Evolutionary conservation across 192 early-diverging fungal genomes (phyloP).

Genomic region (Funneliformis mosseae): DNA sequence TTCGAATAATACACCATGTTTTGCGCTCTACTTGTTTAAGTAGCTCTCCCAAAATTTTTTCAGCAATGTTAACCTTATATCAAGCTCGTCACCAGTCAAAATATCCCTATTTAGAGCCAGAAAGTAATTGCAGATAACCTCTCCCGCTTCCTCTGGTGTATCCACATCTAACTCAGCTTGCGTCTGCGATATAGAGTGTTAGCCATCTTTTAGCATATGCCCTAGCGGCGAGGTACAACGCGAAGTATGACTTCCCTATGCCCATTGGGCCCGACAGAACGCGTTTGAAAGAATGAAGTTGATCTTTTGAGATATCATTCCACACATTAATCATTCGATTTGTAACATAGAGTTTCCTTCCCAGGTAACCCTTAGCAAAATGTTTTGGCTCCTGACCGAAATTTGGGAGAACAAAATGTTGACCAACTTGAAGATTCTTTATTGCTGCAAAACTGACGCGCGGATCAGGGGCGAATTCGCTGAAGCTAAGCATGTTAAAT

Average conservation of each 20-base stretch:
- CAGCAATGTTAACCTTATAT: neutral
- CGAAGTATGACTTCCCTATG: neutral
- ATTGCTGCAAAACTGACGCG: neutral
- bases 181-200: slow-evolving; percentile 41
- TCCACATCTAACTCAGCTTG: slow-evolving; percentile 22
- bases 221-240: slow-evolving; percentile 34
- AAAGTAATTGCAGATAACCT: slow-evolving; percentile 20
- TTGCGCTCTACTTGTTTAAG: slow-evolving; percentile 28
- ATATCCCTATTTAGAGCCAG: slow-evolving; percentile 42
- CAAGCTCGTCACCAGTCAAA: slow-evolving; percentile 38
- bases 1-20: slow-evolving; percentile 37
- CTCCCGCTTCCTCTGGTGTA: neutral
- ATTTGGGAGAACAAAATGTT: slow-evolving; percentile 15
- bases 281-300: neutral
- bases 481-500: neutral
- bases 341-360: neutral
- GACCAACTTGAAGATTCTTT: neutral
- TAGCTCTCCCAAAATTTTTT: neutral
- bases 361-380: slow-evolving; percentile 21
- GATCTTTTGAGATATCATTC: neutral
- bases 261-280: neutral
- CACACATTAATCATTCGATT: neutral
- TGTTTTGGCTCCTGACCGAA: slow-evolving; percentile 26
- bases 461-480: neutral
- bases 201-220: slow-evolving; percentile 38